Evolutionary conservation across 495 filamentous ascomycete genomes (phyloP).

Genomic region (Tricharina praecox): DNA sequence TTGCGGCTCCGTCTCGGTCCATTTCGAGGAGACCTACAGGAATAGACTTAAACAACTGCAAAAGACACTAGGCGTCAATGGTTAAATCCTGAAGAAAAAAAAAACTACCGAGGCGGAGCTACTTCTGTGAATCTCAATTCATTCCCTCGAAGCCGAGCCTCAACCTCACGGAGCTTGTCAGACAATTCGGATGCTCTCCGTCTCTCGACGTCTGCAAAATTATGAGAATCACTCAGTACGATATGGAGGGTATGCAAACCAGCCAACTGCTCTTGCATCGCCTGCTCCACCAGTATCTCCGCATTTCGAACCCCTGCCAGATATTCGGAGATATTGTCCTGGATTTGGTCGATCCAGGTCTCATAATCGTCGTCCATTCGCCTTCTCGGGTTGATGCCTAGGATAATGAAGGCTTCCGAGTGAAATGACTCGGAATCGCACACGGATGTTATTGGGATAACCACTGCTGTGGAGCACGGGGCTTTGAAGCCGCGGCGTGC

Average conservation of each 20-base stretch:
- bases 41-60: background rate
- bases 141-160: background rate
- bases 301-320: constrained; percentile 12
- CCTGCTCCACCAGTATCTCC: constrained; percentile 12
- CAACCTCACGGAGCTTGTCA: background rate
- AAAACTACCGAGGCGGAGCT: too few species aligned
- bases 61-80: too few species aligned
- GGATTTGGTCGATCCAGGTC: constrained; percentile 16
- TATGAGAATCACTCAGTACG: constrained; percentile 3
- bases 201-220: constrained; percentile 2
- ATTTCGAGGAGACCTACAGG: constrained; percentile 5
- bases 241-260: background rate
- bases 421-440: constrained; percentile 8
- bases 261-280: constrained; percentile 12
- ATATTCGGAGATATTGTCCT: constrained; percentile 15
- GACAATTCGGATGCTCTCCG: constrained; percentile 3
- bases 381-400: constrained; percentile 20
- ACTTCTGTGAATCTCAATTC: constrained; percentile 5
- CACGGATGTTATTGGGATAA: constrained; percentile 17
- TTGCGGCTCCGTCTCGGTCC: background rate
- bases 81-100: too few species aligned
- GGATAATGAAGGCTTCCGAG: constrained; percentile 8
- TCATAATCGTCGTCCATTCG: constrained; percentile 14
- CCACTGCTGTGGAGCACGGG: constrained; percentile 12
- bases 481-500: constrained; percentile 16